These are phyloP conservation scores for Kodamaea ohmeri DNA, from an alignment of 1,139 yeast genomes.

Conservation along the genomic window DNA sequence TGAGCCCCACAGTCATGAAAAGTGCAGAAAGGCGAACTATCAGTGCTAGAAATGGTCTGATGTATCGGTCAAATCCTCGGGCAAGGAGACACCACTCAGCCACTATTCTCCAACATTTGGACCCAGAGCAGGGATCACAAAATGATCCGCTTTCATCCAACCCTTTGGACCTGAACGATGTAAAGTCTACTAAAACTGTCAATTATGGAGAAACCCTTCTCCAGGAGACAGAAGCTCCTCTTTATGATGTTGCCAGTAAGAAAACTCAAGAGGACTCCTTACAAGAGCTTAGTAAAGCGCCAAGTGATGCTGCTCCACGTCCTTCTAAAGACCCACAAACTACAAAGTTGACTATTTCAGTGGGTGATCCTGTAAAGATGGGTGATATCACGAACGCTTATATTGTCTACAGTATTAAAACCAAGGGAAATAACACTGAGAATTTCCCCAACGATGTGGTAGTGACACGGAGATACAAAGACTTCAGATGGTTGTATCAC, in stretches of 20 bases:
- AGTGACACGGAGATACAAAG: slow-evolving; percentile 77
- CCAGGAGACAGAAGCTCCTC: slow-evolving; percentile 43
- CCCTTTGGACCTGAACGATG: slow-evolving; percentile 30
- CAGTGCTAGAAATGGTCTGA: slow-evolving; percentile 12
- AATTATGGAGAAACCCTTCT: slow-evolving; percentile 23
- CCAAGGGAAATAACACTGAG: slow-evolving; percentile 41
- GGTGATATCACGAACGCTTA: slow-evolving; percentile 90
- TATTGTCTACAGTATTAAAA: slow-evolving; percentile 77
- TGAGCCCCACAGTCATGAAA: slow-evolving; percentile 3
- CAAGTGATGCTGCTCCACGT: slow-evolving; percentile 10
- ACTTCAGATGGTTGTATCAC: slow-evolving; percentile 84
- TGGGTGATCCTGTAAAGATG: slow-evolving; percentile 88
- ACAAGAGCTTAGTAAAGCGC: slow-evolving; percentile 11
- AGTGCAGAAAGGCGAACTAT: slow-evolving; percentile 7
- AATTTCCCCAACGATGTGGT: slow-evolving; percentile 32
- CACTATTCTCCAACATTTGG: slow-evolving; percentile 33
- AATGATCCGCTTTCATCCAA: slow-evolving; percentile 32
- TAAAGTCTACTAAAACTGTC: slow-evolving; percentile 16
- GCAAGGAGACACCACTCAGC: slow-evolving; percentile 36
- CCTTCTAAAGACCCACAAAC: slow-evolving; percentile 5
- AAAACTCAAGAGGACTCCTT: slow-evolving; percentile 18
- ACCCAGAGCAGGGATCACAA: slow-evolving; percentile 9
- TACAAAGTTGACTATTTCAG: slow-evolving; percentile 55
- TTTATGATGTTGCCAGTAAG: slow-evolving; percentile 38
- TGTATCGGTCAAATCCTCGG: slow-evolving; percentile 29